These are phyloP conservation scores for Wickerhamomyces alni DNA, from an alignment of 805 yeast species.

Conservation along the genomic window DNA sequence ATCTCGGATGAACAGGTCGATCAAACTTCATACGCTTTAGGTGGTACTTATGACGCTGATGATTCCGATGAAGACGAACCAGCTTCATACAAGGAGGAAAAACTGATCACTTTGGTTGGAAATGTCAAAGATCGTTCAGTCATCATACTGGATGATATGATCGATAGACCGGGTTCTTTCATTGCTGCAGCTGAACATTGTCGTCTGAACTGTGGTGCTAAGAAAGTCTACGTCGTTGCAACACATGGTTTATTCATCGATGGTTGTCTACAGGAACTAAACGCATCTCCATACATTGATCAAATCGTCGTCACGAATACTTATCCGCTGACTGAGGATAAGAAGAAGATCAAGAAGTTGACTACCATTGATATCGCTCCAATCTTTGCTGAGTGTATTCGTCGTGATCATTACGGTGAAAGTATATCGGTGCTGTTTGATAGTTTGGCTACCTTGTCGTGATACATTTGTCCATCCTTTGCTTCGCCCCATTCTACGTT, in stretches of 20 bases:
- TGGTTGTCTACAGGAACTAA: constrained; percentile 74
- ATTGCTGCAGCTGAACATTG: constrained; percentile 98
- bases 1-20: constrained; percentile 24
- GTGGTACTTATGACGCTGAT: constrained; percentile 74
- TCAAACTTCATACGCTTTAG: constrained; percentile 52
- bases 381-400: constrained; percentile 94
- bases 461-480: too few species aligned
- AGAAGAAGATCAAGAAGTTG: constrained; percentile 59
- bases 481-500: too few species aligned
- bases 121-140: constrained; percentile 91
- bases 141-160: constrained; percentile 92
- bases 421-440: constrained; percentile 90
- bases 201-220: constrained; percentile 93
- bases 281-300: constrained; percentile 77
- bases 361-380: constrained; percentile 89
- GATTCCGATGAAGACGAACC: constrained; percentile 82
- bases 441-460: constrained; percentile 54
- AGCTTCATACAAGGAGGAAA: constrained; percentile 46
- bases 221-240: constrained; percentile 81
- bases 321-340: constrained; percentile 74
- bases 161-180: constrained; percentile 90
- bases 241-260: constrained; percentile 95
- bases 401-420: constrained; percentile 98
- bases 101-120: constrained; percentile 92
- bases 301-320: constrained; percentile 94